A percentile compares a stretch with the other conserved stretches of the same genome.
phyloP scores from a whole-genome alignment of 163 green algal species.

The Scenedesmus sp. region DNA sequence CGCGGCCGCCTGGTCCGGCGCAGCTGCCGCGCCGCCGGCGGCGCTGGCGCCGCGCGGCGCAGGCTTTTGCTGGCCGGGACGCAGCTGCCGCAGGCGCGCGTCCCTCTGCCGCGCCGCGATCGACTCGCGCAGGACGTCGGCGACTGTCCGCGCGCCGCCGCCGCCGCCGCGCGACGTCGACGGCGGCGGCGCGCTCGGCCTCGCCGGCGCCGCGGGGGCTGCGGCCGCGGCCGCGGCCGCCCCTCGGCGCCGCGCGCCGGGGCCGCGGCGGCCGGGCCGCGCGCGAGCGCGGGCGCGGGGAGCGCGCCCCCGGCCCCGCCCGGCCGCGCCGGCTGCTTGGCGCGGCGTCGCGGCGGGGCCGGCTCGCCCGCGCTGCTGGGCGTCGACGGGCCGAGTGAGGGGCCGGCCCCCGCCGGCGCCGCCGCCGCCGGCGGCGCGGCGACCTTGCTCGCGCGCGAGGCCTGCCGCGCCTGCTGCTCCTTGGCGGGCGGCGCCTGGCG shows the following conservation, averaged over 20 bases:
- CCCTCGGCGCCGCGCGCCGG: not conserved
- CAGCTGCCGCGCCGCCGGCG: not conserved
- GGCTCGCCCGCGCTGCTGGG: not conserved
- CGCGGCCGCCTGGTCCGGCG: not conserved
- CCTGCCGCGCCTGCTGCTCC: not conserved
- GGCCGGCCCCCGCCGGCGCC: not conserved
- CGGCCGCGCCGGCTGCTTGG: not conserved
- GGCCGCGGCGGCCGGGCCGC: not conserved
- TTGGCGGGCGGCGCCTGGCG: not conserved
- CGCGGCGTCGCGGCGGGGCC: not conserved
- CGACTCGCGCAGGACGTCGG: slow-evolving; percentile 27
- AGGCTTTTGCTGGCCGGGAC: not conserved
- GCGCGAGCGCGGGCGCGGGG: not conserved
- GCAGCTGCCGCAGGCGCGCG: slow-evolving; percentile 26
- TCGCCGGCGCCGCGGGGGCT: not conserved
- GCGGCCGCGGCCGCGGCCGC: not conserved
- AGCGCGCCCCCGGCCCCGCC: not conserved
- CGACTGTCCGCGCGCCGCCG: slow-evolving; percentile 24
- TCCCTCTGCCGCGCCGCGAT: slow-evolving; percentile 32
- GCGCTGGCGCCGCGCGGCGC: not conserved
- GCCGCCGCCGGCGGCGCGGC: not conserved
- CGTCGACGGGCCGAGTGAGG: not conserved
- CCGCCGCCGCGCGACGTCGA: not conserved
- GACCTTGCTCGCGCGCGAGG: no score
- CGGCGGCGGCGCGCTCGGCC: not conserved